phyloP scores from a whole-genome alignment of 352 stramenopile species.

The Globisporangium camurandrum region DNA sequence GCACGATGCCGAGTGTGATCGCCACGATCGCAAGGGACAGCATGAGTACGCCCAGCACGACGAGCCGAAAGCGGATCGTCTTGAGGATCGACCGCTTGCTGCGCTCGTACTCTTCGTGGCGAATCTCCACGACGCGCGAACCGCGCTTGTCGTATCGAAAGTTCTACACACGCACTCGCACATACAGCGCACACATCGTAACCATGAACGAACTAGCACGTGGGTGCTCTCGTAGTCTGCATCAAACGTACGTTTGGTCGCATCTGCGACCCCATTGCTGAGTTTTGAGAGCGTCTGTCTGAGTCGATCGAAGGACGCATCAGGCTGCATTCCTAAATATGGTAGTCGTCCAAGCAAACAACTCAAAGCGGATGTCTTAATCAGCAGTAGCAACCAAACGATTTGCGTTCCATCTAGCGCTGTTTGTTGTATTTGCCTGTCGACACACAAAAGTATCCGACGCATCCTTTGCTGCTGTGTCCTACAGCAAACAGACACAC shows the following conservation, averaged over 20 bases:
- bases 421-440: not conserved
- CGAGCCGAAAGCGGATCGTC: conserved; percentile 58
- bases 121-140: conserved; percentile 60
- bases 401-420: not conserved
- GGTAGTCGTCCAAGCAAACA: not conserved
- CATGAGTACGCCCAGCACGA: conserved; percentile 52
- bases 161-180: conserved; percentile 23
- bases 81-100: conserved; percentile 67
- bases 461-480: not conserved
- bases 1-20: conserved; percentile 45
- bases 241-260: conserved; percentile 35
- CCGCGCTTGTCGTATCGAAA: conserved; percentile 60
- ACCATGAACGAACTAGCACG: not conserved
- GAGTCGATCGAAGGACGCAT: not conserved
- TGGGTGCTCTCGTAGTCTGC: too few relatives aligned
- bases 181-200: not conserved
- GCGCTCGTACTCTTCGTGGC: conserved; percentile 60
- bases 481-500: not conserved
- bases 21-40: conserved; percentile 32
- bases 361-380: not conserved
- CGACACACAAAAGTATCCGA: not conserved
- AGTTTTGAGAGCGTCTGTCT: too few relatives aligned
- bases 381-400: not conserved
- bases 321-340: not conserved
- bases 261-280: conserved; percentile 56